Evolutionary conservation across 257 asterid species (phyloP).

Genomic region (Solanum appendiculatum): DNA sequence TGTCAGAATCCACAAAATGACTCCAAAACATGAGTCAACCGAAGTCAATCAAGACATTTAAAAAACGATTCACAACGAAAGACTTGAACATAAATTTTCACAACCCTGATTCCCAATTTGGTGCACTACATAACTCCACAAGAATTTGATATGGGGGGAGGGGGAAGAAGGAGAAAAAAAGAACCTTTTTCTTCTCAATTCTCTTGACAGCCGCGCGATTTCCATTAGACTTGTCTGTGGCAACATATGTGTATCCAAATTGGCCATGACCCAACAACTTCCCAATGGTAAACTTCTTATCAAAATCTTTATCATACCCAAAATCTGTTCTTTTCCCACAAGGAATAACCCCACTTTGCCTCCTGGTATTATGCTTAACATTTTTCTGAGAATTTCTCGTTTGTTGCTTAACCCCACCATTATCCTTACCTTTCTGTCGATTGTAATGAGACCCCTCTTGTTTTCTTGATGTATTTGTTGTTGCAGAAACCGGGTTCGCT

Average conservation of each 20-base stretch:
- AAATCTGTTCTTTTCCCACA: conserved; percentile 80
- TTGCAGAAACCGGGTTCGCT: background rate
- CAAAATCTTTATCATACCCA: conserved; percentile 78
- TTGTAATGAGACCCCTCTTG: conserved; percentile 25
- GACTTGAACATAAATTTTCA: background rate
- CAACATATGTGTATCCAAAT: conserved; percentile 79
- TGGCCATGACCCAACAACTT: conserved; percentile 88
- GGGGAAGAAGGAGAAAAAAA: background rate
- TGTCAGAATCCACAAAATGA: background rate
- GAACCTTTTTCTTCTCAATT: conserved; percentile 78
- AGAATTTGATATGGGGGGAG: background rate
- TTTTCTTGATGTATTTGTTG: conserved; percentile 6
- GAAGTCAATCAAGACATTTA: background rate
- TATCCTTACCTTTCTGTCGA: conserved; percentile 19
- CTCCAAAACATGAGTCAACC: background rate
- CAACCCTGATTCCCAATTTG: background rate
- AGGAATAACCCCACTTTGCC: conserved; percentile 45
- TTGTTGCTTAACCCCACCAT: conserved; percentile 21
- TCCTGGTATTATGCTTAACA: conserved; percentile 12
- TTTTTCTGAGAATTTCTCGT: conserved; percentile 21
- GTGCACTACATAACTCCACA: background rate
- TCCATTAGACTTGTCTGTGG: conserved; percentile 52
- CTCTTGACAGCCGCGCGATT: conserved; percentile 85
- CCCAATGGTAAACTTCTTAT: conserved; percentile 46
- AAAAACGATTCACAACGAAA: background rate